Evolutionary conservation across 352 stramenopile species (phyloP), one percentile per base, ranked within the genome.

Genomic region (Phytophthora palmivora): DNA sequence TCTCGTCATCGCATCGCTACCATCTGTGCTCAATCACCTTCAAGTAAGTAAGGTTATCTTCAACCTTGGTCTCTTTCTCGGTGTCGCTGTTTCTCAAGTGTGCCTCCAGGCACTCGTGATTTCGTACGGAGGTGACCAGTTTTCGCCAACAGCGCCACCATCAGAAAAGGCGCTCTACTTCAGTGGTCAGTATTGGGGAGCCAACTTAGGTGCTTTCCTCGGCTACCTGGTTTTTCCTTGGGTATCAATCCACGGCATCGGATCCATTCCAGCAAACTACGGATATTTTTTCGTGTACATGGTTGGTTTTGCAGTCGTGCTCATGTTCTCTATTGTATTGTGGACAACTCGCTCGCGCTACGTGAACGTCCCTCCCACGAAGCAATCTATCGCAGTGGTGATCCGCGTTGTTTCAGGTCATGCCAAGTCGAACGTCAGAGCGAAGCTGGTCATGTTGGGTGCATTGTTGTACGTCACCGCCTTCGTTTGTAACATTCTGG

Each of bases 181-280:
- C 76, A 87, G 73, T 56, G 89, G 78, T 53, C 92, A 93, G 67
- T 96, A 96, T 73, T 92, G 76, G 64, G 68, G 62, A 32, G 81
- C 92, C 63, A 95, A 95, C 67, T 72, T 91, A 41, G 86, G 86
- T n/a, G 74, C 84, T 3, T 59, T 75, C 22, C 79, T 95, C 56
- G 84, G 76, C 34, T 96, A 92, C 64, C 86, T 66, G 6, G 79
- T 91, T 19, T 78, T 95, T 42, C 81, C 83, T n/a, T 83, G 78
- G 36, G 66, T 96, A 28, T 92, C 71, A 22, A 71, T 93, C 42
- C 78, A 95, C 58, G 86, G 86, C 14, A 75, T 79, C 11, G 72
- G 67, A 4, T 55, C 77, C 5, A 92, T 92, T 38, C 69, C 54
- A 1, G 54, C 54, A 15, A 43, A 63, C 11, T 63, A 63, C 36